phyloP scores from a whole-genome alignment of 2,329 filamentous ascomycete species.

The Clonostachys solani region DNA sequence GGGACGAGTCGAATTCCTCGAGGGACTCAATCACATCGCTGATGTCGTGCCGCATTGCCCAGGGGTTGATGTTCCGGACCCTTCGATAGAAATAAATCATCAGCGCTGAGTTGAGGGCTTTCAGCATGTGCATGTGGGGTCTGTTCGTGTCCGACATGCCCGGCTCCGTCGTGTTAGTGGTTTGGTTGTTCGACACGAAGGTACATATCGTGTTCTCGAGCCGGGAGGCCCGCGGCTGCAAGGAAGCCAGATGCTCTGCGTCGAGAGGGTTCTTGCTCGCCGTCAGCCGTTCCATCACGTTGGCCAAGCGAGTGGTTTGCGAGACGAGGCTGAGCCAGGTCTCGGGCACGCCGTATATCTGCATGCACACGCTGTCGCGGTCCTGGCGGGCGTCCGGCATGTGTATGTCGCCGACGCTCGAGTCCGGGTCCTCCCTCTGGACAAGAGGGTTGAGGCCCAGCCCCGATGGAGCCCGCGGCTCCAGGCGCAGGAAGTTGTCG shows the following conservation, averaged over 20 bases:
- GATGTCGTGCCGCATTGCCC: background rate
- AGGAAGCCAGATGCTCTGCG: background rate
- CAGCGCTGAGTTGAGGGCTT: background rate
- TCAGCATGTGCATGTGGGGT: background rate
- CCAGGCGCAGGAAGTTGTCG: background rate
- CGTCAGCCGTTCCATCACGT: background rate
- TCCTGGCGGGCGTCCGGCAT: background rate
- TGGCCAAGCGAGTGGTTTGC: background rate
- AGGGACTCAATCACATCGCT: background rate
- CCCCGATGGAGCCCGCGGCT: background rate
- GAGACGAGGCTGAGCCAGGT: background rate
- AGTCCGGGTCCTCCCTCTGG: background rate
- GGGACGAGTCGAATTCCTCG: background rate
- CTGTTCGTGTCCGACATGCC: no score
- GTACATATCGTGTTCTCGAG: background rate
- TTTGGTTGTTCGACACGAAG: background rate
- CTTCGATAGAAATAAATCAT: background rate
- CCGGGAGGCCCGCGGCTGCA: background rate
- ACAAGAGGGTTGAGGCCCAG: no score
- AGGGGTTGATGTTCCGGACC: background rate
- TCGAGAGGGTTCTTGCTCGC: background rate
- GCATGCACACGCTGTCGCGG: background rate
- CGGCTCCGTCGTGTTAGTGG: background rate
- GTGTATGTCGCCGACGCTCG: background rate
- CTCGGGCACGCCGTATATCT: background rate